phyloP scores from a whole-genome alignment of 768 basidiomycete species.

The Tylopilus plumbeoviolaceoides region DNA sequence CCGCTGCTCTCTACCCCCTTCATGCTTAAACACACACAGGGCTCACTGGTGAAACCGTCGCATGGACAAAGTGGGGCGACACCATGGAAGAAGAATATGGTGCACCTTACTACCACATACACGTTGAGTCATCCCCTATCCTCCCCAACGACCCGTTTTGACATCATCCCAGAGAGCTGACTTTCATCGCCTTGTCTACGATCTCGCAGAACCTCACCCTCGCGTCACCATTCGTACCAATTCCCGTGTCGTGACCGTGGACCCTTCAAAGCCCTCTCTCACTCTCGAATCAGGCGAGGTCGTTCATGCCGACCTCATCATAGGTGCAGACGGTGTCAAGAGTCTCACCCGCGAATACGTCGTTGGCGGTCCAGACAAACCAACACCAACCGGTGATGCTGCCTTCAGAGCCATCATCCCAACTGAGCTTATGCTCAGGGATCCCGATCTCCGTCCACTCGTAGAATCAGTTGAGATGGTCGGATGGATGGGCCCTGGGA shows the following conservation, averaged over 20 bases:
- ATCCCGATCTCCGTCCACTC: constrained; percentile 49
- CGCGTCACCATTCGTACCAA: constrained; percentile 32
- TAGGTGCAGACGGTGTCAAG: constrained; percentile 53
- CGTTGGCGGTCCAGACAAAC: constrained; percentile 43
- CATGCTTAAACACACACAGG: constrained; percentile 10
- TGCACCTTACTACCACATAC: constrained; percentile 32
- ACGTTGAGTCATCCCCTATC: constrained; percentile 24
- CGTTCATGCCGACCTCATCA: constrained; percentile 41
- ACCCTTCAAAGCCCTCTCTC: constrained; percentile 32
- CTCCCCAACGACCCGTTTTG: not conserved
- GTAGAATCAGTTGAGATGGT: constrained; percentile 52
- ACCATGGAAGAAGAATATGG: constrained; percentile 31
- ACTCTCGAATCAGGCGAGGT: constrained; percentile 41
- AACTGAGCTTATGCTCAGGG: constrained; percentile 39
- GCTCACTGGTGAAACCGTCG: constrained; percentile 34
- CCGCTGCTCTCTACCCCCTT: too few species aligned
- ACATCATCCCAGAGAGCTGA: constrained; percentile 38
- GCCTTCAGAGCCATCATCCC: constrained; percentile 57
- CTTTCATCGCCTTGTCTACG: constrained; percentile 37
- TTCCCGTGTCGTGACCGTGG: constrained; percentile 34
- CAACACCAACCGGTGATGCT: constrained; percentile 56
- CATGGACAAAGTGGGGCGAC: constrained; percentile 35
- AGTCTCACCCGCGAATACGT: constrained; percentile 46
- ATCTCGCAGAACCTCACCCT: constrained; percentile 35
- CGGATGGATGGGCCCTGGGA: constrained; percentile 54